phyloP scores from a whole-genome alignment of 371 early-diverging fungal species.

The Rhizopus stolonifer region DNA sequence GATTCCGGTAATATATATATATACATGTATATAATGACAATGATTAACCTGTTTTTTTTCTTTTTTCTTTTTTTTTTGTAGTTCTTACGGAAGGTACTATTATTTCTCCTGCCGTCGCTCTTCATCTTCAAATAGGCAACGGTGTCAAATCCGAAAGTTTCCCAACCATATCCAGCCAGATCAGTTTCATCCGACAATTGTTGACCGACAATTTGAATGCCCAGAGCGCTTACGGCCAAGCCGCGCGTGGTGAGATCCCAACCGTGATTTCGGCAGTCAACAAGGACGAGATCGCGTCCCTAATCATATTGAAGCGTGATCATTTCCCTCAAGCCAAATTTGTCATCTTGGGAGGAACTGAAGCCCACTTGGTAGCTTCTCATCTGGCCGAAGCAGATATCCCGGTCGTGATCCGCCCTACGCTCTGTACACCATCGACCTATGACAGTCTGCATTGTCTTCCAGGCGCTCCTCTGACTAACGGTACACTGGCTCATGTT shows the following conservation, averaged over 20 bases:
- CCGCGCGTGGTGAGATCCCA: conserved; percentile 63
- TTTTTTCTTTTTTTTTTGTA: too few relatives aligned
- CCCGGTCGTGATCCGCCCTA: conserved; percentile 65
- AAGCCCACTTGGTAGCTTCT: conserved; percentile 67
- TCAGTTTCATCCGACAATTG: conserved; percentile 57
- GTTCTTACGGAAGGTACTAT: conserved; percentile 29
- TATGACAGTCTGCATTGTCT: conserved; percentile 75
- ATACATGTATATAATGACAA: too few relatives aligned
- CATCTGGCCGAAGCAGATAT: conserved; percentile 57
- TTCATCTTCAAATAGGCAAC: conserved; percentile 64
- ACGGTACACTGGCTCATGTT: conserved; percentile 60
- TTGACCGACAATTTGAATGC: conserved; percentile 30
- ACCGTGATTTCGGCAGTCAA: conserved; percentile 59
- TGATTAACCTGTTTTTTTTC: too few relatives aligned
- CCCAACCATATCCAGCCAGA: conserved; percentile 66
- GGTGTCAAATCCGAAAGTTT: conserved; percentile 41
- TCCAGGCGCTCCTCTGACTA: conserved; percentile 58
- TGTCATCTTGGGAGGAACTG: conserved; percentile 65
- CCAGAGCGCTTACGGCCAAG: conserved; percentile 38
- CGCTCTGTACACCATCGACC: conserved; percentile 62
- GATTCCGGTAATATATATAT: too few relatives aligned
- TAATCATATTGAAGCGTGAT: conserved; percentile 59
- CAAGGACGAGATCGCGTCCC: conserved; percentile 71
- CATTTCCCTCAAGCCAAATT: conserved; percentile 34
- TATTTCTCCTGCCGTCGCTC: conserved; percentile 50